Conservation (phyloP, 2,329 filamentous ascomycete species). For the Cytospora mali region DNA sequence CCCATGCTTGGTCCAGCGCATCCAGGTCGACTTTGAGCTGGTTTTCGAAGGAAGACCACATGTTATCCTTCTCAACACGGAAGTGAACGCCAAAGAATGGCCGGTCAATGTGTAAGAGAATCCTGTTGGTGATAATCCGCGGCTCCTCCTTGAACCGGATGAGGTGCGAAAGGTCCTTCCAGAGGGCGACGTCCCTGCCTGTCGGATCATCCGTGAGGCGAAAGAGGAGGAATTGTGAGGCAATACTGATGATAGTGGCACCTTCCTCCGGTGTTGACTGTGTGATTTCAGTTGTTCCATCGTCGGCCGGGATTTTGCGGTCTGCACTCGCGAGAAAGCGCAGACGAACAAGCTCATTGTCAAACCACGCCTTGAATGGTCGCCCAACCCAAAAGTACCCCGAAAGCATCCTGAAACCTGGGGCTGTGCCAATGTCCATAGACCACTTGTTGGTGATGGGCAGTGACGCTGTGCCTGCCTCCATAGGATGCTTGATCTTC, state of each 20-base stretch:
- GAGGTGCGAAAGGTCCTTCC: conserved; percentile 39
- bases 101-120: conserved; percentile 33
- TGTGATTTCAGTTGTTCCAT: conserved; percentile 21
- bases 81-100: conserved; percentile 42
- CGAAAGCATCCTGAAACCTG: conserved; percentile 10
- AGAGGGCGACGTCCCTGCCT: conserved; percentile 37
- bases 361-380: conserved; percentile 24
- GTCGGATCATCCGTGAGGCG: conserved; percentile 42
- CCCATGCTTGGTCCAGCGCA: conserved; percentile 39
- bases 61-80: conserved; percentile 41
- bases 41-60: conserved; percentile 40
- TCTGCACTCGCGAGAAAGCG: conserved; percentile 10
- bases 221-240: conserved; percentile 39
- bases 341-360: conserved; percentile 9
- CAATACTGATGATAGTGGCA: conserved; percentile 37
- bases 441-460: conserved; percentile 17
- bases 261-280: conserved; percentile 25
- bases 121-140: conserved; percentile 32
- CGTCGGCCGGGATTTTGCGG: conserved; percentile 20
- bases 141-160: conserved; percentile 37
- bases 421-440: conserved; percentile 16
- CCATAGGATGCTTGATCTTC: conserved; percentile 32
- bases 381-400: conserved; percentile 27
- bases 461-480: conserved; percentile 20
- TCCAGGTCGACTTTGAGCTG: conserved; percentile 40